These are phyloP conservation scores for Pholiota microspora DNA, from an alignment of 768 basidiomycete species.

Conservation along the genomic window DNA sequence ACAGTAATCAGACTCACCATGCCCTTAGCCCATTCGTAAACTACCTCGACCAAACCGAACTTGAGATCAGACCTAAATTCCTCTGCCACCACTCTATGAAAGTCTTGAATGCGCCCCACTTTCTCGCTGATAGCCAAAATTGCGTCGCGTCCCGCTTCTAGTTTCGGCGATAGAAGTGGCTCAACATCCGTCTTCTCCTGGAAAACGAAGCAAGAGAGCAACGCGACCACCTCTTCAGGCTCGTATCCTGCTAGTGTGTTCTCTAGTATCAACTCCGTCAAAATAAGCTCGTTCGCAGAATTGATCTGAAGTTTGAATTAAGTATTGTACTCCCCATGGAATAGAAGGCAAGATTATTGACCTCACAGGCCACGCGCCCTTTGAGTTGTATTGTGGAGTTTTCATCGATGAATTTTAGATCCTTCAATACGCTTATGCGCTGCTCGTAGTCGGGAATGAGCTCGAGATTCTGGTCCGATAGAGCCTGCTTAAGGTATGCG, in stretches of 20 bases:
- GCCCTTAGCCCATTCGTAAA: slow-evolving; percentile 99
- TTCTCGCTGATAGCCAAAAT: slow-evolving; percentile 78
- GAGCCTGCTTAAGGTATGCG: slow-evolving; percentile 71
- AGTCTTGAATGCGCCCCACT: slow-evolving; percentile 77
- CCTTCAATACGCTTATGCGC: slow-evolving; percentile 85
- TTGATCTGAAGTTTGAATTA: slow-evolving; percentile 68
- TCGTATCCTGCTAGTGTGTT: slow-evolving; percentile 90
- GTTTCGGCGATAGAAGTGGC: slow-evolving; percentile 74
- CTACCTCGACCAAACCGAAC: slow-evolving; percentile 91
- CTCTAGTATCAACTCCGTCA: slow-evolving; percentile 96
- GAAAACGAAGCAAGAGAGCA: slow-evolving; percentile 96
- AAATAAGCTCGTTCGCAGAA: slow-evolving; percentile 93
- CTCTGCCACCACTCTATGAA: slow-evolving; percentile 73
- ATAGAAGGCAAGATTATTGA: slow-evolving; percentile 23
- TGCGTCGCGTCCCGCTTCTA: slow-evolving; percentile 77
- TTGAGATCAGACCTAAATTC: slow-evolving; percentile 81
- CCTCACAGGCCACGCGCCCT: slow-evolving; percentile 98
- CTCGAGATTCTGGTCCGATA: slow-evolving; percentile 97
- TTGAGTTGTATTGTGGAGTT: slow-evolving; percentile 95
- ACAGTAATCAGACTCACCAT: slow-evolving; percentile 64
- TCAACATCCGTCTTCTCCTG: slow-evolving; percentile 96
- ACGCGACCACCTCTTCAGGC: slow-evolving; percentile 93
- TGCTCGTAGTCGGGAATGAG: slow-evolving; percentile 97
- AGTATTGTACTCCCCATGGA: neutral
- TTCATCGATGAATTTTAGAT: slow-evolving; percentile 91